Evolutionary conservation across 345 rosid species (phyloP), one percentile per base, ranked within the genome.

Genomic region (Conringia planisiliqua): DNA sequence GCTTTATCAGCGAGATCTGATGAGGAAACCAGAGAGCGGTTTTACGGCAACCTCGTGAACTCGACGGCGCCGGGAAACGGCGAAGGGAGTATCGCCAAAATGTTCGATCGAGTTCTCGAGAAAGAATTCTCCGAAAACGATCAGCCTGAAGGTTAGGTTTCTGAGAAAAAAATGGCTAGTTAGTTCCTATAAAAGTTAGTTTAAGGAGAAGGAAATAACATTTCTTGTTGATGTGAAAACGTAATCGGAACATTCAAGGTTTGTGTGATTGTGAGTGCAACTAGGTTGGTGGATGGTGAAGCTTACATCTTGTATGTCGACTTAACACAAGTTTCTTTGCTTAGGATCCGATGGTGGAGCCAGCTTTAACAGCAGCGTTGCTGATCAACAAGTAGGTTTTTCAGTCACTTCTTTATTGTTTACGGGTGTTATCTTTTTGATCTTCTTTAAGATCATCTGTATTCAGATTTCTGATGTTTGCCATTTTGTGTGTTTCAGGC

Each of bases 81-180:
- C 2, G 97, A 88, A 39, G 93, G 89, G 10, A 96, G 91, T 66
- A 89, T 96, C 39, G 98, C 98, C 17, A 76, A 90, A 83, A 96
- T 96, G 87, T 92, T 96, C 85, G 96, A 92, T 82, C 85, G 88
- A 27, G 98, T 92, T 63, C 90, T 96, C 12, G 90, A 92, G 82
- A 96, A 96, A 75, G 99, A 92, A 76, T 92, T 96, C 84, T 81
- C 97, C 13, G 96, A 92, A 43, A 89, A 89, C 74, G 99, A 95
- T 55, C 97, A 87, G 51, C 84, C 91, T 81, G 93, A 90, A 84
- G 99, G 99, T 95, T 69, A 33, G 75, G 17, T 55, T 22, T 54
- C 70, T 40, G 3, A 55, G 61, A 29, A 55, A 12, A 13, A 42
- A 6, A 42, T 6, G 14, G 47, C 5, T 22, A 2, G 10, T 33